Percentiles rank a stretch among this genome's conserved stretches.
Conservation (phyloP, 371 early-diverging fungal genomes). For the Mortierella polycephala region DNA sequence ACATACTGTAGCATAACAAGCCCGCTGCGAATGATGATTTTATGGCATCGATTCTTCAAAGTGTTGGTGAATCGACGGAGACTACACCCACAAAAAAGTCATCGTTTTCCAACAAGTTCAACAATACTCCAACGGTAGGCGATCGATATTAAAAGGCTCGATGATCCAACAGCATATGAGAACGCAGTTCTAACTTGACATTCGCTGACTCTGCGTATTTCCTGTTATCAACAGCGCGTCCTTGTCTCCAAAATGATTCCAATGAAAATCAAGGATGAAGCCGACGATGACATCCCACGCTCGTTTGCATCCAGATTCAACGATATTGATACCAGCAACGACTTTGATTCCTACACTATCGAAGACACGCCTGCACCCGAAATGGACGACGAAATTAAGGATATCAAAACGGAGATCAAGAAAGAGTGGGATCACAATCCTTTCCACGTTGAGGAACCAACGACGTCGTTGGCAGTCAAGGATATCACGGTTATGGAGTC, state of each 20-base stretch:
- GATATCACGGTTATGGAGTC: conserved; percentile 14
- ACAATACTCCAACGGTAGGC: conserved; percentile 42
- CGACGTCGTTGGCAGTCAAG: conserved; percentile 5
- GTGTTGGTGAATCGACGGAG: conserved; percentile 2
- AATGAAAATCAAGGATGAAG: conserved; percentile 43
- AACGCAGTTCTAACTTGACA: too few relatives aligned
- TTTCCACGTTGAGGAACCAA: conserved; percentile 19
- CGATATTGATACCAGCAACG: conserved; percentile 7
- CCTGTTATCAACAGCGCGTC: conserved; percentile 15
- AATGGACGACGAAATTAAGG: conserved; percentile 9
- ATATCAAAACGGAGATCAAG: conserved; percentile 4
- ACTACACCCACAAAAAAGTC: conserved; percentile 30
- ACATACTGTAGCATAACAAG: conserved; percentile 17
- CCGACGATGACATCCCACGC: conserved; percentile 19
- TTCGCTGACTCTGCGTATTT: neutral
- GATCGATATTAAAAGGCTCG: neutral
- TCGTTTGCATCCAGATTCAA: conserved; percentile 15
- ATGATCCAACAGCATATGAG: too few relatives aligned
- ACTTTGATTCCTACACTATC: conserved; percentile 41
- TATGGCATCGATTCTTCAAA: conserved; percentile 20
- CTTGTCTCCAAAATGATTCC: conserved; percentile 34
- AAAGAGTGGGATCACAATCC: conserved; percentile 18
- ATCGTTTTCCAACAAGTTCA: neutral
- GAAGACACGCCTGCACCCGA: conserved; percentile 20
- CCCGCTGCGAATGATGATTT: conserved; percentile 8